Conservation (phyloP, 2,329 filamentous ascomycete genomes). For the Ploettnerulaceae sp. region DNA sequence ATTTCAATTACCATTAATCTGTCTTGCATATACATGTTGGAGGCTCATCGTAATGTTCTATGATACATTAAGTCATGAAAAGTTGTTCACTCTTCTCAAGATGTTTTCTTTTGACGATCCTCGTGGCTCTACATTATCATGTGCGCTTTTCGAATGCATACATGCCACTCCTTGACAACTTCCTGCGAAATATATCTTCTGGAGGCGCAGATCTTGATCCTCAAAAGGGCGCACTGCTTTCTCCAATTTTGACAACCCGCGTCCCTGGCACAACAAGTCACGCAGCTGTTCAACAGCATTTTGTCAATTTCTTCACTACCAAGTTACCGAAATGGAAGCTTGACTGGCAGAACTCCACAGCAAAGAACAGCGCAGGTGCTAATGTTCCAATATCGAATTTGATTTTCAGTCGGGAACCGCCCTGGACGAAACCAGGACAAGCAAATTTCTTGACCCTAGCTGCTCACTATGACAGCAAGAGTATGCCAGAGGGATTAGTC, state of each 20-base stretch:
- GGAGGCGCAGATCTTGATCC: conserved; percentile 72
- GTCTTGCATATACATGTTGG: too few relatives aligned
- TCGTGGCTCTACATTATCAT: conserved; percentile 3
- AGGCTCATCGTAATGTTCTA: too few relatives aligned
- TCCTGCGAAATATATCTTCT: conserved; percentile 63
- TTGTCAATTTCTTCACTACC: conserved; percentile 70
- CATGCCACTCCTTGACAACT: conserved; percentile 59
- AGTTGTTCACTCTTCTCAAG: neutral
- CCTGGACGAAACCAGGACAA: conserved; percentile 67
- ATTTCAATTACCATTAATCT: too few relatives aligned
- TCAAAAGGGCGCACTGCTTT: conserved; percentile 63
- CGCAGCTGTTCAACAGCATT: conserved; percentile 66
- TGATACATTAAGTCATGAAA: conserved; percentile 7
- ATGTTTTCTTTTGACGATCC: neutral
- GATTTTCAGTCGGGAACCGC: conserved; percentile 78
- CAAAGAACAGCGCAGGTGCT: conserved; percentile 67
- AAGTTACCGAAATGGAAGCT: conserved; percentile 72
- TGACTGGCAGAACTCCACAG: conserved; percentile 78
- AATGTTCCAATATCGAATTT: conserved; percentile 78
- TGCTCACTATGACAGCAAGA: conserved; percentile 65
- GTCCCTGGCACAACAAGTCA: conserved; percentile 80
- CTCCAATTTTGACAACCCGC: conserved; percentile 77
- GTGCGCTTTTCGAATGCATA: conserved; percentile 9
- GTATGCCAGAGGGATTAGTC: conserved; percentile 73
- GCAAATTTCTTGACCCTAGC: conserved; percentile 78